Evolutionary conservation across 148 eudicot species (phyloP).

Genomic region (Gaultheria prostrata): DNA sequence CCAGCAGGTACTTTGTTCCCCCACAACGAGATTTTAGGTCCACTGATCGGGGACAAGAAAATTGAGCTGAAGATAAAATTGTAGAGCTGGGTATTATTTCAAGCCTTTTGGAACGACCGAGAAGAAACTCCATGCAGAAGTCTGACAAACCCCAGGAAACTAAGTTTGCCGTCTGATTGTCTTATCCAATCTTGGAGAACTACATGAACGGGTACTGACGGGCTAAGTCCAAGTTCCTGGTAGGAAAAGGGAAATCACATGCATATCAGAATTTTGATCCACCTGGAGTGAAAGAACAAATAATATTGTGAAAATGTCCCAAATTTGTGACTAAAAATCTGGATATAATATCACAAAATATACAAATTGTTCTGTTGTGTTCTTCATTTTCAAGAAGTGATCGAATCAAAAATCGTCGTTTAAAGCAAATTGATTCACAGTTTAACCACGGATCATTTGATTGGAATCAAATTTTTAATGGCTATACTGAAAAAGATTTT

Average conservation of each 20-base stretch:
- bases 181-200: constrained; percentile 97
- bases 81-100: constrained; percentile 14
- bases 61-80: neutral
- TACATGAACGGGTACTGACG: constrained; percentile 89
- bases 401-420: neutral
- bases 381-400: neutral
- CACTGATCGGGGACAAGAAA: neutral
- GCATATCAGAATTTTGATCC: neutral
- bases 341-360: neutral
- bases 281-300: neutral
- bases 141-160: constrained; percentile 86
- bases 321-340: neutral
- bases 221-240: constrained; percentile 94
- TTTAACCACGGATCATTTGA: neutral
- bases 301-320: neutral
- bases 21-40: neutral
- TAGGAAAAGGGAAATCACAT: neutral
- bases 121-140: constrained; percentile 85
- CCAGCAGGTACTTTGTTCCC: constrained; percentile 5
- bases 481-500: neutral
- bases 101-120: constrained; percentile 70
- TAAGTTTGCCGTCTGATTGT: constrained; percentile 91
- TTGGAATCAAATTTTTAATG: neutral
- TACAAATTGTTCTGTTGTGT: neutral
- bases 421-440: neutral